Percentiles rank a stretch among this genome's conserved stretches.
Evolutionary conservation across 257 asterid genomes (phyloP).

Genomic region (Anisodus acutangulus): DNA sequence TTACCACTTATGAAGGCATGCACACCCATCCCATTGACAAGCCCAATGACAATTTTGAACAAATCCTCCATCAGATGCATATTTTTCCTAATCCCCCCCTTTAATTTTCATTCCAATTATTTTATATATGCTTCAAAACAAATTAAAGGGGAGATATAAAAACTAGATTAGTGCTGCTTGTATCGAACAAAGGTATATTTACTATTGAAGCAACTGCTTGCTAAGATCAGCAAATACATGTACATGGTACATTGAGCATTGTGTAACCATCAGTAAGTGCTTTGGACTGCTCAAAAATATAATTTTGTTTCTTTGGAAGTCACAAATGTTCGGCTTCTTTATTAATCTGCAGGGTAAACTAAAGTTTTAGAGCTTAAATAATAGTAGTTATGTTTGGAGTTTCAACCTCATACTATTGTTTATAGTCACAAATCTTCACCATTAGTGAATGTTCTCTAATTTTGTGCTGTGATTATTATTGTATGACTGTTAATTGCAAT

Average conservation of each 20-base stretch:
- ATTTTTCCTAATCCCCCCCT: conserved; percentile 43
- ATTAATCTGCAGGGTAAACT: background rate
- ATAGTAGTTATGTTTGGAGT: background rate
- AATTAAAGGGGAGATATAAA: background rate
- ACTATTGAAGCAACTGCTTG: background rate
- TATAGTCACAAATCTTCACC: background rate
- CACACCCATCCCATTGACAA: conserved; percentile 61
- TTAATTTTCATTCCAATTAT: background rate
- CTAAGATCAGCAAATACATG: background rate
- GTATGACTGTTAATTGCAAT: background rate
- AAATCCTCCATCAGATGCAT: conserved; percentile 67
- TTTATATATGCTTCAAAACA: background rate
- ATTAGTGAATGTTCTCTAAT: background rate
- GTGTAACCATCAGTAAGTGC: background rate
- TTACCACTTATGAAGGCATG: conserved; percentile 66
- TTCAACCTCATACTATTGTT: background rate
- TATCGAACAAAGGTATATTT: background rate
- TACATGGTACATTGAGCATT: background rate
- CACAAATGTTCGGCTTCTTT: background rate
- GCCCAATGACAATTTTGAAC: conserved; percentile 59
- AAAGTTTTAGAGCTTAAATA: background rate
- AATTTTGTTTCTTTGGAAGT: too few relatives aligned
- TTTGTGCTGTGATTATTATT: background rate
- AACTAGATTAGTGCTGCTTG: conserved; percentile 1
- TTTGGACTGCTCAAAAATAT: background rate